Conservation (phyloP, 2,329 filamentous ascomycete species). For the Trichoderma sp. region DNA sequence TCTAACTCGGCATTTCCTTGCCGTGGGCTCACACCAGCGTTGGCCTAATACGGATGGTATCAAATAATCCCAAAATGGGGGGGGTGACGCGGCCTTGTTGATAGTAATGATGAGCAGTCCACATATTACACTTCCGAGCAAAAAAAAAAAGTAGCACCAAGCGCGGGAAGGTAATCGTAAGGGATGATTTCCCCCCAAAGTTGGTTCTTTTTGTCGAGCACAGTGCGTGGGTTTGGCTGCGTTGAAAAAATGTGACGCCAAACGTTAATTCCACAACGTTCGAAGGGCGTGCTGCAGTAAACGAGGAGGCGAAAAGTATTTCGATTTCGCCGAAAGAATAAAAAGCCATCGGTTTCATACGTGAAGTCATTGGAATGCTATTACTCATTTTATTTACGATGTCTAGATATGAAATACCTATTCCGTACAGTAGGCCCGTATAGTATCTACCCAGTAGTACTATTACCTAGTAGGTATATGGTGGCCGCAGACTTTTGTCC, state of each 20-base stretch:
- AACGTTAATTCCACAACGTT: neutral
- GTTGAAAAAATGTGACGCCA: neutral
- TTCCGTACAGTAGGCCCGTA: no score
- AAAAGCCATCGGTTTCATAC: neutral
- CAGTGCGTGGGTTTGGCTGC: neutral
- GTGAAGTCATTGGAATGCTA: neutral
- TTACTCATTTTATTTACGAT: neutral
- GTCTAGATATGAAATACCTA: neutral
- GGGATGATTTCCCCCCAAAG: neutral
- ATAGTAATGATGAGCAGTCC: neutral
- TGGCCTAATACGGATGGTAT: constrained; percentile 10
- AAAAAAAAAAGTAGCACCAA: neutral
- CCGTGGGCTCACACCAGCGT: neutral
- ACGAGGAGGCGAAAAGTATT: neutral
- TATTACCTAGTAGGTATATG: no score
- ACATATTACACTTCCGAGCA: constrained; percentile 1
- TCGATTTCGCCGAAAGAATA: neutral
- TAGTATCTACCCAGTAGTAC: no score
- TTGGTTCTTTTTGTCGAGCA: neutral
- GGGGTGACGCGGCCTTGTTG: constrained; percentile 8
- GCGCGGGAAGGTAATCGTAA: neutral
- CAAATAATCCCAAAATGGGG: neutral
- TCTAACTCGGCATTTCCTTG: constrained; percentile 10
- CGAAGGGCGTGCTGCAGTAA: neutral
- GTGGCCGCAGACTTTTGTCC: neutral